A percentile compares a stretch with the other conserved stretches of the same genome.
Evolutionary conservation across 768 basidiomycete genomes (phyloP).

Genomic region (Baorangia bicolor): DNA sequence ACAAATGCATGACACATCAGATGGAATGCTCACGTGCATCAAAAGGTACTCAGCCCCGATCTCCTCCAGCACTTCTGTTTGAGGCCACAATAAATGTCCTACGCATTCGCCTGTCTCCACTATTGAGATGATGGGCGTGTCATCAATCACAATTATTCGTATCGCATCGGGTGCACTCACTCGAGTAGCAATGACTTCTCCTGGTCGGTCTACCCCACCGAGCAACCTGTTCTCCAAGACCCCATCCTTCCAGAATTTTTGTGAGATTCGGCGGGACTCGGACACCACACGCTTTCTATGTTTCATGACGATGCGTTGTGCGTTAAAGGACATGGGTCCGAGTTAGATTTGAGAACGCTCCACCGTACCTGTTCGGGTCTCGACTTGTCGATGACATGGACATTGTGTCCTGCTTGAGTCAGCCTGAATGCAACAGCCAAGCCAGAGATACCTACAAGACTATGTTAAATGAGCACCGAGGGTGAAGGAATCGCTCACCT

Average conservation of each 20-base stretch:
- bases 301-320: neutral
- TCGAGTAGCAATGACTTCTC: slow-evolving; percentile 14
- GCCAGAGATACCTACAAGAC: slow-evolving; percentile 41
- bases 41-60: slow-evolving; percentile 47
- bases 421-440: slow-evolving; percentile 55
- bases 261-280: slow-evolving; percentile 58
- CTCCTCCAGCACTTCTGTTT: slow-evolving; percentile 44
- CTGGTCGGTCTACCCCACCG: slow-evolving; percentile 28
- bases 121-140: slow-evolving; percentile 13
- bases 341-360: neutral
- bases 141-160: neutral
- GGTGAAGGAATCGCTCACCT: slow-evolving; percentile 9
- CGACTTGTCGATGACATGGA: slow-evolving; percentile 52
- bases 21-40: slow-evolving; percentile 41
- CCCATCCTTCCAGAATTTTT: slow-evolving; percentile 52
- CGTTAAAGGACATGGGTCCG: neutral
- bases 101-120: slow-evolving; percentile 43
- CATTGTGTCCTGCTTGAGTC: slow-evolving; percentile 50
- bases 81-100: slow-evolving; percentile 42
- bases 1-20: neutral
- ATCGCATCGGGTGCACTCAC: slow-evolving; percentile 5
- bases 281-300: slow-evolving; percentile 37
- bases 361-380: slow-evolving; percentile 37
- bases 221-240: slow-evolving; percentile 40
- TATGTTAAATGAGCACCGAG: neutral